Percentiles rank a stretch among this genome's conserved stretches.
Evolutionary conservation across 1,284 basidiomycete genomes (phyloP).

Genomic region (Lentinula novae-zelandiae): DNA sequence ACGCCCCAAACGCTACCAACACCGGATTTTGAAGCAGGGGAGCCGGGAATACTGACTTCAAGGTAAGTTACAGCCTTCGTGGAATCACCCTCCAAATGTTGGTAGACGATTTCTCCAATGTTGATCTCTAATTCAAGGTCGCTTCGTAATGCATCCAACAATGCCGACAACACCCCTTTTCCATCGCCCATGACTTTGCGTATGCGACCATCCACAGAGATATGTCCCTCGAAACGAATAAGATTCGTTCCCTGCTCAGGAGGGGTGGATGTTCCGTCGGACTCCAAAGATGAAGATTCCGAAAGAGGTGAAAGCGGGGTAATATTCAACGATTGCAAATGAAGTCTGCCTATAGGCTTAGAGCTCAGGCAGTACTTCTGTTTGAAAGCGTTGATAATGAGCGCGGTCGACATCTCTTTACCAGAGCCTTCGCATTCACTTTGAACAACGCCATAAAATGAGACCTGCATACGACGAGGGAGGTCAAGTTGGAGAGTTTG

Average conservation of each 20-base stretch:
- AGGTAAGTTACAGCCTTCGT: constrained; percentile 83
- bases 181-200: constrained; percentile 75
- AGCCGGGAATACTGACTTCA: constrained; percentile 65
- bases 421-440: constrained; percentile 82
- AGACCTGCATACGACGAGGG: constrained; percentile 84
- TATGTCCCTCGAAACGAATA: constrained; percentile 66
- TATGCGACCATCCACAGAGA: constrained; percentile 67
- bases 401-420: constrained; percentile 49
- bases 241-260: constrained; percentile 40
- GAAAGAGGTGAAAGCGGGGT: constrained; percentile 26
- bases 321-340: constrained; percentile 25
- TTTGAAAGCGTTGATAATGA: constrained; percentile 77
- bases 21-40: constrained; percentile 32
- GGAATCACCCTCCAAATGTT: constrained; percentile 67
- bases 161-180: constrained; percentile 82
- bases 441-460: constrained; percentile 86
- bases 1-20: constrained; percentile 78
- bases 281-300: constrained; percentile 26
- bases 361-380: constrained; percentile 68
- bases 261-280: constrained; percentile 19
- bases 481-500: constrained; percentile 79
- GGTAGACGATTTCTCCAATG: constrained; percentile 79
- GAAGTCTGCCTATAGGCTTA: constrained; percentile 30
- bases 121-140: constrained; percentile 71
- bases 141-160: constrained; percentile 72